A percentile compares a stretch with the other conserved stretches of the same genome.
These are phyloP conservation scores for Yamadazyma akitaensis DNA, from an alignment of 805 yeast species.

Conservation along the genomic window DNA sequence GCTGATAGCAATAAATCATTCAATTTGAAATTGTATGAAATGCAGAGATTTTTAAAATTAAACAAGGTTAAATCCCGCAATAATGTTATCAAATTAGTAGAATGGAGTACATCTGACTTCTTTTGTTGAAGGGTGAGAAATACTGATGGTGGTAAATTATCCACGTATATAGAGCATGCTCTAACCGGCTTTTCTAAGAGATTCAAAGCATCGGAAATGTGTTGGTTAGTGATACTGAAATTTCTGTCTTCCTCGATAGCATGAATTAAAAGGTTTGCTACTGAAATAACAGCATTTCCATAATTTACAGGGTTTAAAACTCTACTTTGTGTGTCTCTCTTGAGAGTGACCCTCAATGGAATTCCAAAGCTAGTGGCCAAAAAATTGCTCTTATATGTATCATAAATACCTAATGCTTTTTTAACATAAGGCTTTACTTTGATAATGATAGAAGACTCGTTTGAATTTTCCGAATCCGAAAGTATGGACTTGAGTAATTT, in stretches of 20 bases:
- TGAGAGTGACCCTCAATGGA: constrained; percentile 34
- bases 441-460: constrained; percentile 5
- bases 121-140: constrained; percentile 35
- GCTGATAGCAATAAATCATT: constrained; percentile 63
- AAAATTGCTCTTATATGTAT: constrained; percentile 22
- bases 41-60: constrained; percentile 61
- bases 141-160: constrained; percentile 43
- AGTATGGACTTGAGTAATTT: constrained; percentile 1
- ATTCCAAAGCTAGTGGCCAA: constrained; percentile 32
- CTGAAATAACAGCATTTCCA: constrained; percentile 62
- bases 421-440: constrained; percentile 13
- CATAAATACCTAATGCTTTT: constrained; percentile 5
- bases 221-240: constrained; percentile 48
- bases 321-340: constrained; percentile 57
- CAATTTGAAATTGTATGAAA: constrained; percentile 58
- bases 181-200: constrained; percentile 57
- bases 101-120: constrained; percentile 11
- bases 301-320: constrained; percentile 55
- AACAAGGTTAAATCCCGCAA: constrained; percentile 63
- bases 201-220: constrained; percentile 56
- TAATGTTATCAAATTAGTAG: constrained; percentile 45
- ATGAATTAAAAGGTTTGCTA: constrained; percentile 55
- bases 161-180: constrained; percentile 35
- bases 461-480: neutral
- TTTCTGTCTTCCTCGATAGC: constrained; percentile 64